Evolutionary conservation across 768 basidiomycete species (phyloP), one percentile per base, ranked within the genome.

Genomic region (Termitomyces bulborhizus): DNA sequence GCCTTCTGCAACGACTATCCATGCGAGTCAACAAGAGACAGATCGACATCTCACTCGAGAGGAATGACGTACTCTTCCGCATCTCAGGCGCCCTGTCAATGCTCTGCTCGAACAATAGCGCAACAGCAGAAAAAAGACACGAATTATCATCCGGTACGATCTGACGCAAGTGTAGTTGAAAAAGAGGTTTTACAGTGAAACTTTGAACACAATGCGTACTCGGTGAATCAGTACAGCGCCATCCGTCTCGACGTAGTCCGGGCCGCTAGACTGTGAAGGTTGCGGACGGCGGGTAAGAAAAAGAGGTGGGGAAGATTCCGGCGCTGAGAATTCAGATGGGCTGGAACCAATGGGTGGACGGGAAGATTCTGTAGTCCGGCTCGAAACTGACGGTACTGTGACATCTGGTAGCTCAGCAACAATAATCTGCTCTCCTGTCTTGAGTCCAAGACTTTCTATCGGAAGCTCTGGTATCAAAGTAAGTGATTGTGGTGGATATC

Each of bases 131-230:
- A 73, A 98, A 98, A 31, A 98, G 74, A 68, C 96, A 98, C 1
- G 93, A 90, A 64, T 98, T 98, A 71, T 98, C 96, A 64, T 98
- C 96, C n/a, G 94, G 95, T 16, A 96, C 92, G 53, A 93, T 37
- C 58, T 45, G 34, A 18, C 5, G 58, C 36, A 26, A 27, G 29
- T 13, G 46, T 31, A 34, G 53, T 37, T 24, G 3, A 9, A 29
- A 34, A 46, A 15, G 47, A 31, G 37, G 1, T 6, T 13, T 12
- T 27, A 1, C 32, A n/a, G 24, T 45, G 36, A 36, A 45, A 39
- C 13, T 32, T 15, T 46, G 21, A 27, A n/a, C 3, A 7, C 12
- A 29, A n/a, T 3, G 6, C 12, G 18, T 65, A 90, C 91, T 57
- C 87, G 74, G 64, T 92, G 89, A n/a, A 93, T 71, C 16, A 93